phyloP scores from a whole-genome alignment of 2,329 filamentous ascomycete genomes.

The Epichloe uncinata region DNA sequence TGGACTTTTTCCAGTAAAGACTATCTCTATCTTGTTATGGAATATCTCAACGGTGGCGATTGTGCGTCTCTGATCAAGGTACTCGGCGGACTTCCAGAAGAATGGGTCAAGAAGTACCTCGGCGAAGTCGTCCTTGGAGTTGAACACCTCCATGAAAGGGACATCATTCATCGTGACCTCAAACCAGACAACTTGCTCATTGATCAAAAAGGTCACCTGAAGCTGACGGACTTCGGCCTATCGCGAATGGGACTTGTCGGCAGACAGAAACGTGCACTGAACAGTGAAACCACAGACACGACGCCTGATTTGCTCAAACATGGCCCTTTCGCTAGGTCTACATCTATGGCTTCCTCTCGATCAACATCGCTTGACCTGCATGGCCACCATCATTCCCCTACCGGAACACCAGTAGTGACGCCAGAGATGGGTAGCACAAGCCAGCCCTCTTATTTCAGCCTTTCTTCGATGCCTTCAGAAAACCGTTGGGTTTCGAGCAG shows the following conservation, averaged over 20 bases:
- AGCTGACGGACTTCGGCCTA: slow-evolving; percentile 92
- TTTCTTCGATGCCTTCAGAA: slow-evolving; percentile 43
- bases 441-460: slow-evolving; percentile 87
- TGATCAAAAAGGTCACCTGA: slow-evolving; percentile 90
- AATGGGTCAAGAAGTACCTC: slow-evolving; percentile 96
- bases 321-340: slow-evolving; percentile 75
- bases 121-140: slow-evolving; percentile 95
- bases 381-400: slow-evolving; percentile 57
- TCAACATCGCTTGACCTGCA: slow-evolving; percentile 91
- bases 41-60: slow-evolving; percentile 94
- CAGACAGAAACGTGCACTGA: slow-evolving; percentile 86
- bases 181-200: slow-evolving; percentile 97
- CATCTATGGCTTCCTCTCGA: slow-evolving; percentile 78
- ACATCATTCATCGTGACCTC: slow-evolving; percentile 91
- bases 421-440: slow-evolving; percentile 52
- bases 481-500: slow-evolving; percentile 55
- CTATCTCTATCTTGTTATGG: slow-evolving; percentile 97
- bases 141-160: slow-evolving; percentile 84
- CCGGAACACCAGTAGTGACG: slow-evolving; percentile 74
- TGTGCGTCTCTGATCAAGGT: slow-evolving; percentile 95
- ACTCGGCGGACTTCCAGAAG: slow-evolving; percentile 79
- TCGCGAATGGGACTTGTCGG: slow-evolving; percentile 96
- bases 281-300: slow-evolving; percentile 61
- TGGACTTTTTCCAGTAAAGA: slow-evolving; percentile 99
- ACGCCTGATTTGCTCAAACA: slow-evolving; percentile 86